Evolutionary conservation across 768 basidiomycete genomes (phyloP), one percentile per base, ranked within the genome.

Genomic region (Lenzites betulinus): DNA sequence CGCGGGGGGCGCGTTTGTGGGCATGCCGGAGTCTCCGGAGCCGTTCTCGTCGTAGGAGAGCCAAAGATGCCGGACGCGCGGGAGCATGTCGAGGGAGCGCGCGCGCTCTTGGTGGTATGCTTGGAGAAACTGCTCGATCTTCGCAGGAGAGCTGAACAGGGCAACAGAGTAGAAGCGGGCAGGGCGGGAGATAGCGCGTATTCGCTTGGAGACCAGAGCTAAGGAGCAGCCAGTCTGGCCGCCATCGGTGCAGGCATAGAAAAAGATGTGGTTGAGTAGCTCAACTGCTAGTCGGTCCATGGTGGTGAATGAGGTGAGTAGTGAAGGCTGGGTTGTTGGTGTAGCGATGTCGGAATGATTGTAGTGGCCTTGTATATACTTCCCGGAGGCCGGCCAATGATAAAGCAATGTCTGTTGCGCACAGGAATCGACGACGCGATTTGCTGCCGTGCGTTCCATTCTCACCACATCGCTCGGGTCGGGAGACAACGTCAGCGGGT

Each of bases 211-310:
- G 36, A 73, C 72, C 16, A 65, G 67, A 1, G 72, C 54, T 22
- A 75, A 67, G 6, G 73, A 59, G 46, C 67, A 70, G 7, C 69
- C 73, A 4, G 70, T 68, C 7, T 35, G 60, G 1, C 73, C 74
- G 41, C 69, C 72, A 54, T 72, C 74, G 2, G 66, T 66, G 59
- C 74, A 73, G 13, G 74, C 74, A 13, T 67, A 46, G 16, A 62
- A 51, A 52, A 70, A 69, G 16, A 75, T 71, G 18, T 66, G 66
- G 5, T 53, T 51, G 60, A 68, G 69, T 11, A 74, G 59, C 53
- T 74, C 73, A 7, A 68, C 51, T 1, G 73, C 70, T 46, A 64
- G 63, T 15, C 38, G 52, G 30, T 63, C 64, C 70, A 64, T 69
- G 44, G 51, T 15, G 25, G 11, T 3, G 15, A 30, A 28, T 22